A percentile compares a stretch with the other conserved stretches of the same genome.
These are phyloP conservation scores for Cladosporium sphaerospermum DNA, from an alignment of 2,329 filamentous ascomycete genomes.

Conservation along the genomic window DNA sequence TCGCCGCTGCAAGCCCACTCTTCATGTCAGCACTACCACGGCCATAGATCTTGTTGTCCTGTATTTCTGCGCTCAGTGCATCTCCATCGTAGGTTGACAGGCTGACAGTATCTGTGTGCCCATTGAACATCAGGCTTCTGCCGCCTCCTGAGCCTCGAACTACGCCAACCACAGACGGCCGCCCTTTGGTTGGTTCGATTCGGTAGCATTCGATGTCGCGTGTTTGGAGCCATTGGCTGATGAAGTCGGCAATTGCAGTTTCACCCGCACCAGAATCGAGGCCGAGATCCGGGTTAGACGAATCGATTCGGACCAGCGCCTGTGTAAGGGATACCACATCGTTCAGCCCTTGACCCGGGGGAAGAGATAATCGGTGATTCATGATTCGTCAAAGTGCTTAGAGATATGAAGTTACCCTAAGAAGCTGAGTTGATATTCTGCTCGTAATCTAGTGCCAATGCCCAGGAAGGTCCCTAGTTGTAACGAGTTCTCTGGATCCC, in stretches of 20 bases:
- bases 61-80: background rate
- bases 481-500: too few species aligned
- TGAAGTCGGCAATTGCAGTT: background rate
- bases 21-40: conserved; percentile 50
- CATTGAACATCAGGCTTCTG: background rate
- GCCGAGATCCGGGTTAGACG: background rate
- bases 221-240: background rate
- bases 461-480: too few species aligned
- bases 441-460: too few species aligned
- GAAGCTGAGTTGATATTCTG: too few species aligned
- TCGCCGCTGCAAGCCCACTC: conserved; percentile 42
- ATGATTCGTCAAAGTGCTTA: too few species aligned
- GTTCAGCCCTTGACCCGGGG: background rate
- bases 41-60: conserved; percentile 23
- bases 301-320: background rate
- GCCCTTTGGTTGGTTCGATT: background rate
- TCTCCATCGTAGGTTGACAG: background rate
- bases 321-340: background rate
- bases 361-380: too few species aligned
- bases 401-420: too few species aligned
- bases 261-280: background rate
- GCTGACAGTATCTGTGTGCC: background rate
- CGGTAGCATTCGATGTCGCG: background rate
- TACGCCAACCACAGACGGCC: background rate
- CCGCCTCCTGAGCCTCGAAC: background rate